A percentile compares a stretch with the other conserved stretches of the same genome.
Evolutionary conservation across 148 eudicot species (phyloP).

Genomic region (Persicaria maculosa): DNA sequence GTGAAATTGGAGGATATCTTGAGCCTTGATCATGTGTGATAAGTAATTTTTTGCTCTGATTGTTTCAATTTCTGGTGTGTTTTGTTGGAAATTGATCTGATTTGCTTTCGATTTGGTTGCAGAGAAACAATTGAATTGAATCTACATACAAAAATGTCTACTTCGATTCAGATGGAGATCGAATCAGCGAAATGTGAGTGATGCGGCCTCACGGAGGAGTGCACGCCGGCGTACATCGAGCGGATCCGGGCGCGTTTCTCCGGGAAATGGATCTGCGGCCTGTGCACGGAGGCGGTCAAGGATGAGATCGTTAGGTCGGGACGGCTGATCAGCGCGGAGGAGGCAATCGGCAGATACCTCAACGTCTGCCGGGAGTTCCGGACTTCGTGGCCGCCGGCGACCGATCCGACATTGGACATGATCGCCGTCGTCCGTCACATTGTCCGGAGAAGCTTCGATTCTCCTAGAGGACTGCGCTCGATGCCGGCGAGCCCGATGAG

Average conservation of each 20-base stretch:
- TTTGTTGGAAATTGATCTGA: too few species aligned
- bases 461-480: too few species aligned
- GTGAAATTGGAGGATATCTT: too few species aligned
- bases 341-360: conserved; percentile 41
- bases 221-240: conserved; percentile 61
- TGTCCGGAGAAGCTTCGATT: too few species aligned
- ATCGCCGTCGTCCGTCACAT: conserved; percentile 62
- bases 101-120: too few species aligned
- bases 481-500: too few species aligned
- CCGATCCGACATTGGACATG: conserved; percentile 44
- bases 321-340: conserved; percentile 58
- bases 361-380: conserved; percentile 45
- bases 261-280: conserved; percentile 86
- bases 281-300: conserved; percentile 74
- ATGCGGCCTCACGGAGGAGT: conserved; percentile 78
- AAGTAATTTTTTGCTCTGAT: too few species aligned
- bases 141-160: too few species aligned
- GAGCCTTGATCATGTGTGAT: too few species aligned
- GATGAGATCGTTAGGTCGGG: conserved; percentile 47
- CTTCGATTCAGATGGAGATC: conserved; percentile 32
- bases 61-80: too few species aligned
- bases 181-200: conserved; percentile 59
- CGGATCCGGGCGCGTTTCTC: conserved; percentile 49
- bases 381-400: conserved; percentile 34
- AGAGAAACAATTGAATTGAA: too few species aligned